phyloP scores from a whole-genome alignment of 1,139 yeast genomes.

The Blastobotrys buckinghamii region DNA sequence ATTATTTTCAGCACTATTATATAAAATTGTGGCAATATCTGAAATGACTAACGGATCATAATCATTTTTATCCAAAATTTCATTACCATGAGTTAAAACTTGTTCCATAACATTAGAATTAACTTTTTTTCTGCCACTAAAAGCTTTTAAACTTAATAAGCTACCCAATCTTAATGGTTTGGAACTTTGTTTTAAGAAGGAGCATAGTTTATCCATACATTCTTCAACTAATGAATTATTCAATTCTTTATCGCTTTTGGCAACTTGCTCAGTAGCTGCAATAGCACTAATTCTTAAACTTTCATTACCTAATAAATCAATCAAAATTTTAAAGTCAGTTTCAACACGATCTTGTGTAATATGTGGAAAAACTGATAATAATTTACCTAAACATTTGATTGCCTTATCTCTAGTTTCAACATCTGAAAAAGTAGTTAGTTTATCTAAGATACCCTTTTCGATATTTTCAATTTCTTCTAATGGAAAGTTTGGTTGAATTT shows the following conservation, averaged over 20 bases:
- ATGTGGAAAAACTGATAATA: conserved; percentile 9
- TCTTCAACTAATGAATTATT: conserved; percentile 20
- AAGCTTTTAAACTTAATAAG: conserved; percentile 22
- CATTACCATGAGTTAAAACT: conserved; percentile 1
- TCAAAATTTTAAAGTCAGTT: conserved; percentile 20
- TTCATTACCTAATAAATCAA: conserved; percentile 28
- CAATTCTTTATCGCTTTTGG: conserved; percentile 10
- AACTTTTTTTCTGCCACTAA: conserved; percentile 6
- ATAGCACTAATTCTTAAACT: conserved; percentile 27
- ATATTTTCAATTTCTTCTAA: conserved; percentile 17
- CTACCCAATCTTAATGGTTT: conserved; percentile 25
- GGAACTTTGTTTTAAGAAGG: conserved; percentile 24
- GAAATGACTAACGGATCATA: conserved; percentile 4
- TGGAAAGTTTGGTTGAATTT: conserved; percentile 1
- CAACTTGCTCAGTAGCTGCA: conserved; percentile 22
- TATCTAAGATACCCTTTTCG: conserved; percentile 32
- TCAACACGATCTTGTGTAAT: conserved; percentile 11
- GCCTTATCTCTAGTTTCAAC: conserved; percentile 48
- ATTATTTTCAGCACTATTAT: not conserved
- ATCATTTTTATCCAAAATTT: not conserved
- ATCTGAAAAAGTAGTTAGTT: conserved; percentile 40
- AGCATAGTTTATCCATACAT: conserved; percentile 19
- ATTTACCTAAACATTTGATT: conserved; percentile 34
- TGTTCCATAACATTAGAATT: not conserved
- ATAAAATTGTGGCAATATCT: not conserved